Percentiles rank a stretch among this genome's conserved stretches.
These are phyloP conservation scores for Solanum pinnatisectum DNA, from an alignment of 257 asterid species.

Conservation along the genomic window DNA sequence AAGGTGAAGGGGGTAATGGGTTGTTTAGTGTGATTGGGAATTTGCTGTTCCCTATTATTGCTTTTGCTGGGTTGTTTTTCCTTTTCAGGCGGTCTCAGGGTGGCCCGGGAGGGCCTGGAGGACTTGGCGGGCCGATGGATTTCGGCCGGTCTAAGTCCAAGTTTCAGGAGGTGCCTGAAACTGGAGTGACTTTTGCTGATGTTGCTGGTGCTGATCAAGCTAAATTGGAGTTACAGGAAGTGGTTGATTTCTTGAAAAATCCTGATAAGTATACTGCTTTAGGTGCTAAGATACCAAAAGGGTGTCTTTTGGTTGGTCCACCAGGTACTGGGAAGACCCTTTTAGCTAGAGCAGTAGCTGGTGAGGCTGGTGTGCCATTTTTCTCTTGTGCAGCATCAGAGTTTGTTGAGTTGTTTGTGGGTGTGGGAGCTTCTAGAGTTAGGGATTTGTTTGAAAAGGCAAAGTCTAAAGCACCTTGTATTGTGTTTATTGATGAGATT, in stretches of 20 bases:
- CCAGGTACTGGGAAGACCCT: conserved; percentile 98
- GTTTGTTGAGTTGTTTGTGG: conserved; percentile 90
- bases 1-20: conserved; percentile 87
- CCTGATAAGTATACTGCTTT: conserved; percentile 95
- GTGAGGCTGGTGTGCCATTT: conserved; percentile 96
- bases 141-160: conserved; percentile 92
- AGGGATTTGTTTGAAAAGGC: conserved; percentile 99
- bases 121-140: conserved; percentile 98
- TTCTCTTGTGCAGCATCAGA: conserved; percentile 98
- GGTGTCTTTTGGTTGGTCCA: conserved; percentile 92
- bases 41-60: conserved; percentile 64
- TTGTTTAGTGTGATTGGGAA: conserved; percentile 69
- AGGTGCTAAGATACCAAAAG: conserved; percentile 95
- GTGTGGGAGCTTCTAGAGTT: conserved; percentile 97
- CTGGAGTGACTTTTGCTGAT: conserved; percentile 85
- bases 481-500: conserved; percentile 93
- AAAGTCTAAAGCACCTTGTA: conserved; percentile 89
- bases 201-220: conserved; percentile 99
- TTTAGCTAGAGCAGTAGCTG: conserved; percentile 93
- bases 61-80: conserved; percentile 78
- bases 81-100: conserved; percentile 86
- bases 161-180: conserved; percentile 97
- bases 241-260: conserved; percentile 90
- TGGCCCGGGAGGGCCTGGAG: conserved; percentile 97
- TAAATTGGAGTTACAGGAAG: conserved; percentile 89